phyloP scores from a whole-genome alignment of 768 basidiomycete species.

The Galerina sulciceps region DNA sequence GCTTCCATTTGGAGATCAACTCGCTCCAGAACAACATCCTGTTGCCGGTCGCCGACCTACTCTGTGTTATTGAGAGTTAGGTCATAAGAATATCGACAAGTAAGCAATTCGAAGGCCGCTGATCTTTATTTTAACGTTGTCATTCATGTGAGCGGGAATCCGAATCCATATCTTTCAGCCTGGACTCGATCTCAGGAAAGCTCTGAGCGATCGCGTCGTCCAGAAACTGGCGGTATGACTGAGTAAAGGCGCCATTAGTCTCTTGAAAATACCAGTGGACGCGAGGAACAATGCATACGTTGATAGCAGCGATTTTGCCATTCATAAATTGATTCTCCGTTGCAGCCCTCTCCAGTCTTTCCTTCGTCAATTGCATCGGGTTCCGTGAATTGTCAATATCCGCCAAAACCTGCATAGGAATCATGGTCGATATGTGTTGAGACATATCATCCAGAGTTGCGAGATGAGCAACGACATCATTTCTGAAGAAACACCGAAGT shows the following conservation, averaged over 20 bases:
- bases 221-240: slow-evolving; percentile 74
- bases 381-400: slow-evolving; percentile 84
- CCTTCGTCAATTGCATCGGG: slow-evolving; percentile 81
- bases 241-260: slow-evolving; percentile 2
- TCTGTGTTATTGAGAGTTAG: neutral
- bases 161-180: slow-evolving; percentile 25
- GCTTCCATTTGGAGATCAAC: neutral
- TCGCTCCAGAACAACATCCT: neutral
- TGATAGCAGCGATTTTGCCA: slow-evolving; percentile 80
- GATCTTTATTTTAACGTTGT: neutral
- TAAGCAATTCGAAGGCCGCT: no score
- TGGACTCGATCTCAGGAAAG: slow-evolving; percentile 67
- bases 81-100: no score
- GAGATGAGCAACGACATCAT: slow-evolving; percentile 75
- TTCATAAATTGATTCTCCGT: slow-evolving; percentile 94
- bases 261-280: slow-evolving; percentile 1
- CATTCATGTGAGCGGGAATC: slow-evolving; percentile 5
- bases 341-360: slow-evolving; percentile 79
- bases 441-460: slow-evolving; percentile 71
- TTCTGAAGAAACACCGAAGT: slow-evolving; percentile 44
- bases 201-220: slow-evolving; percentile 72
- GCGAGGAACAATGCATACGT: slow-evolving; percentile 44
- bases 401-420: slow-evolving; percentile 74
- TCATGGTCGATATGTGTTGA: slow-evolving; percentile 60
- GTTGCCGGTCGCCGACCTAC: neutral